Evolutionary conservation across 148 eudicot species (phyloP).

Genomic region (Amaranthus hypochondriacus): DNA sequence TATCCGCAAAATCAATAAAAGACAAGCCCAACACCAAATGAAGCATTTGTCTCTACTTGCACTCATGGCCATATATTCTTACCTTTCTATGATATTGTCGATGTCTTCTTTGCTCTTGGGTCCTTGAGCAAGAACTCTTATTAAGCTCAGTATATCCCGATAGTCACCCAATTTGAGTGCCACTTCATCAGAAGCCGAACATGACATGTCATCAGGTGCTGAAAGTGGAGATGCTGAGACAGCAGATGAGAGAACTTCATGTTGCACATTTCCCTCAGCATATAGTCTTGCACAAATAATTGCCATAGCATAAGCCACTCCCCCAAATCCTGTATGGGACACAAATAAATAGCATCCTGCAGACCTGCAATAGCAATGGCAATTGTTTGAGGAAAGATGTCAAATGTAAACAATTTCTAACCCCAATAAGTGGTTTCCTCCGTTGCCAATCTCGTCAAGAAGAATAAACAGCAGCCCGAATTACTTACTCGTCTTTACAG

Average conservation of each 20-base stretch:
- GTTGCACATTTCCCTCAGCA: conserved; percentile 50
- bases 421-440: not conserved
- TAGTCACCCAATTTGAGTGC: conserved; percentile 72
- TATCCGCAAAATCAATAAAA: too few relatives aligned
- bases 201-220: conserved; percentile 18
- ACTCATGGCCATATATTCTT: conserved; percentile 12
- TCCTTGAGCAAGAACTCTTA: conserved; percentile 82
- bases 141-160: conserved; percentile 85
- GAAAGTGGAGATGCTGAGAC: conserved; percentile 20
- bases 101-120: conserved; percentile 83
- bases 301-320: conserved; percentile 94
- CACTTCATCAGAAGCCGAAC: conserved; percentile 47
- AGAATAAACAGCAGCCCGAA: conserved; percentile 14
- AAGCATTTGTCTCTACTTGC: not conserved
- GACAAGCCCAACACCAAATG: too few relatives aligned
- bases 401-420: not conserved
- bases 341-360: conserved; percentile 85
- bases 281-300: conserved; percentile 74
- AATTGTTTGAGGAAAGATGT: not conserved
- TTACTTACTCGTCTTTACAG: conserved; percentile 74
- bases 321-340: conserved; percentile 98
- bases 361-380: conserved; percentile 44
- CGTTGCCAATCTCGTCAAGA: not conserved
- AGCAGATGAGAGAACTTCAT: conserved; percentile 28
- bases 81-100: conserved; percentile 81